Evolutionary conservation across 371 early-diverging fungal genomes (phyloP).

Genomic region (Mucor sp.): DNA sequence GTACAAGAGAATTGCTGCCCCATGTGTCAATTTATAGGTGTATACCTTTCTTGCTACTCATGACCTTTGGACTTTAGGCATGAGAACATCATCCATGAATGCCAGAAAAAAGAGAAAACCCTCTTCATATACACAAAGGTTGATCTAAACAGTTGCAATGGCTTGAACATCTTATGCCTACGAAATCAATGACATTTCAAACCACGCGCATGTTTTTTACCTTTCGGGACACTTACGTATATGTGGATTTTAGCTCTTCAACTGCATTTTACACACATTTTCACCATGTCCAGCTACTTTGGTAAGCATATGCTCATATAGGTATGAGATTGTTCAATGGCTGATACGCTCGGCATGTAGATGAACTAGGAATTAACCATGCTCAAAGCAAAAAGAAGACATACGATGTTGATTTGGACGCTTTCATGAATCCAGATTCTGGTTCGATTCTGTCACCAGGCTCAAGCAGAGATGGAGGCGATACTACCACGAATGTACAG

Average conservation of each 20-base stretch:
- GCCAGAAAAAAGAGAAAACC: no score
- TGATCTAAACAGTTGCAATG: no score
- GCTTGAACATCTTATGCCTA: no score
- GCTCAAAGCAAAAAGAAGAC: constrained; percentile 17
- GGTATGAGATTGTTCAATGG: no score
- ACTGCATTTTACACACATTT: background rate
- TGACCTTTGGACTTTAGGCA: no score
- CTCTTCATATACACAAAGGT: no score
- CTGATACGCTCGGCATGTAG: constrained; percentile 4
- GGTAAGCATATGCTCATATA: background rate
- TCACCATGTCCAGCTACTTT: constrained; percentile 8
- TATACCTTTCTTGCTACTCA: no score
- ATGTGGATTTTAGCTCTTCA: background rate
- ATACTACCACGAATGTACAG: constrained; percentile 15
- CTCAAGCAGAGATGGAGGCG: background rate
- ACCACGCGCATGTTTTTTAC: background rate
- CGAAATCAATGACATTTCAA: background rate
- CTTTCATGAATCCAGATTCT: constrained; percentile 39
- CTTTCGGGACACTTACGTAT: background rate
- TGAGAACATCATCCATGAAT: no score
- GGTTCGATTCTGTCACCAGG: background rate
- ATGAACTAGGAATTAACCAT: constrained; percentile 36
- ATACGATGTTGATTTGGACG: constrained; percentile 41
- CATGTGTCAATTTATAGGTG: no score
- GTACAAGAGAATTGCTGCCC: no score